These are phyloP conservation scores for Pestalotiopsis sp. DNA, from an alignment of 2,329 filamentous ascomycete species.

Conservation along the genomic window DNA sequence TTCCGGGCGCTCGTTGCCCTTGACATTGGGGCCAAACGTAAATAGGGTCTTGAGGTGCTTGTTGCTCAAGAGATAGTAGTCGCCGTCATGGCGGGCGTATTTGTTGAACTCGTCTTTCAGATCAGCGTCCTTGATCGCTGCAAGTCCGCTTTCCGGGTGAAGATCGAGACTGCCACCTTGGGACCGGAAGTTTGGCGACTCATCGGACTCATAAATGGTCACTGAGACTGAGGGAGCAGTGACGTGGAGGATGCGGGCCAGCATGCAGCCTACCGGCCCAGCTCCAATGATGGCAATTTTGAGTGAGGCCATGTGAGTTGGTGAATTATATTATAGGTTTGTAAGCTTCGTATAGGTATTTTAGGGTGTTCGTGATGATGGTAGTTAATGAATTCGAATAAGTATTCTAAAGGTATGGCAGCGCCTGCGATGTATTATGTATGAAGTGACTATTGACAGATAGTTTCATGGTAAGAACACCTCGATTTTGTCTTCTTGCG, in stretches of 20 bases:
- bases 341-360: not conserved
- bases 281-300: constrained; percentile 51
- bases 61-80: constrained; percentile 49
- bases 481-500: too few relatives aligned
- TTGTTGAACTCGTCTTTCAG: constrained; percentile 52
- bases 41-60: constrained; percentile 37
- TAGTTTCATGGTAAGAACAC: not conserved
- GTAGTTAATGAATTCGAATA: not conserved
- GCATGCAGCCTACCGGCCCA: constrained; percentile 49
- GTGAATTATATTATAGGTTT: not conserved
- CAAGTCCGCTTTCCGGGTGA: constrained; percentile 51
- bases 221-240: constrained; percentile 40
- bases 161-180: constrained; percentile 59
- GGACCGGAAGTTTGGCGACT: constrained; percentile 42
- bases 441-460: not conserved
- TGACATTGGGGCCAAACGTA: constrained; percentile 31
- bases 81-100: constrained; percentile 52
- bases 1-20: constrained; percentile 46
- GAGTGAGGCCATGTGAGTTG: constrained; percentile 18
- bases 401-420: not conserved
- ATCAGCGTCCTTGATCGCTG: constrained; percentile 50
- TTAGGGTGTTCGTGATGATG: not conserved
- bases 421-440: not conserved
- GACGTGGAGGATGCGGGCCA: constrained; percentile 54
- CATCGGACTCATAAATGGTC: constrained; percentile 52